These are phyloP conservation scores for Fusarium nurragi DNA, from an alignment of 2,329 filamentous ascomycete genomes.

Conservation along the genomic window DNA sequence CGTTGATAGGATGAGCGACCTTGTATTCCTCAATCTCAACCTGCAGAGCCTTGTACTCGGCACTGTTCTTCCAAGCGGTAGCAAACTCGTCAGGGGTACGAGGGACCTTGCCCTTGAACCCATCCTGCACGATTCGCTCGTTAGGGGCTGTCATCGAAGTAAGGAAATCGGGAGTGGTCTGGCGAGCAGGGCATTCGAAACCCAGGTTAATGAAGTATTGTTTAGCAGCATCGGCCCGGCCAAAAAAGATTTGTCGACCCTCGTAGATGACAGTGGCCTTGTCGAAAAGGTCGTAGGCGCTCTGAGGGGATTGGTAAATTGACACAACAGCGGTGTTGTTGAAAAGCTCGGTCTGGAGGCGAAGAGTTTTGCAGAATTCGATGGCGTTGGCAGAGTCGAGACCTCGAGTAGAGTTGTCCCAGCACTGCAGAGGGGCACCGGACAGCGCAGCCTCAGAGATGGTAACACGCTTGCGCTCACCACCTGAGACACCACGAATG, in stretches of 20 bases:
- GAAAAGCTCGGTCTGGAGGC: slow-evolving; percentile 73
- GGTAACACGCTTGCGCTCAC: slow-evolving; percentile 75
- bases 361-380: slow-evolving; percentile 77
- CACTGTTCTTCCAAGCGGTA: slow-evolving; percentile 64
- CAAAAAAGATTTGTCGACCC: slow-evolving; percentile 71
- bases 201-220: slow-evolving; percentile 74
- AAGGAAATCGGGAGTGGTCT: slow-evolving; percentile 76
- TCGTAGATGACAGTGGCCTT: slow-evolving; percentile 68
- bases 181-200: slow-evolving; percentile 72
- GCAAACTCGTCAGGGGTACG: slow-evolving; percentile 71
- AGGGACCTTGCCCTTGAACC: slow-evolving; percentile 65
- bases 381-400: slow-evolving; percentile 79
- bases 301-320: slow-evolving; percentile 76
- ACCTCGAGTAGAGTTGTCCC: slow-evolving; percentile 78
- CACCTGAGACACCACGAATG: slow-evolving; percentile 77
- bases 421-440: slow-evolving; percentile 69
- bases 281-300: slow-evolving; percentile 71
- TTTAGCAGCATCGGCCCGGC: slow-evolving; percentile 66
- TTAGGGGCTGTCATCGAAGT: slow-evolving; percentile 72
- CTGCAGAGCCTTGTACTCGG: slow-evolving; percentile 61
- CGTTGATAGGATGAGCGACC: slow-evolving; percentile 60
- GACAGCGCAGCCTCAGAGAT: slow-evolving; percentile 70
- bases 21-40: slow-evolving; percentile 67
- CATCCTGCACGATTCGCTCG: slow-evolving; percentile 65
- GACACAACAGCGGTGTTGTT: slow-evolving; percentile 73